A percentile compares a stretch with the other conserved stretches of the same genome.
phyloP scores from a whole-genome alignment of 1,284 basidiomycete genomes.

The Hemileia vastatrix region DNA sequence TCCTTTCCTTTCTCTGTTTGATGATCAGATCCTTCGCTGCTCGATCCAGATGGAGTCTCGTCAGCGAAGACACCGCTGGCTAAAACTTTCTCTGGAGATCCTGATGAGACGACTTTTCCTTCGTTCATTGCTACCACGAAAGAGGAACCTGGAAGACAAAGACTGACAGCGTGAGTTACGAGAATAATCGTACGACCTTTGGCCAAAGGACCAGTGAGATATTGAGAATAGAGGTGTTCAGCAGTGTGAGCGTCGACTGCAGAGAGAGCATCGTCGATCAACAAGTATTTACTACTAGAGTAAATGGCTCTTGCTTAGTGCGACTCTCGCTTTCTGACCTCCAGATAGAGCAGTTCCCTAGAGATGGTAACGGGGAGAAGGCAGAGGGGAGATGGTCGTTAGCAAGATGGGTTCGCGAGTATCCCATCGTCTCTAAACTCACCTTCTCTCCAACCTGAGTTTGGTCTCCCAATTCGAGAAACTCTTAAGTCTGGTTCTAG shows the following conservation, averaged over 20 bases:
- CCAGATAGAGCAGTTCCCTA: conserved; percentile 56
- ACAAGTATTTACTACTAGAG: conserved; percentile 43
- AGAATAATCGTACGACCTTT: conserved; percentile 63
- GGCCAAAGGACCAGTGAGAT: conserved; percentile 48
- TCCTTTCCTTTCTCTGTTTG: background rate
- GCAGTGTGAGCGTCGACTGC: conserved; percentile 47
- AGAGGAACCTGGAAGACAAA: conserved; percentile 48
- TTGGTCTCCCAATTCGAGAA: conserved; percentile 67
- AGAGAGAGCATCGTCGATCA: conserved; percentile 47
- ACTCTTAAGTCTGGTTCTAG: conserved; percentile 61
- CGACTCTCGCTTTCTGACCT: conserved; percentile 57
- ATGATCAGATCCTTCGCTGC: conserved; percentile 9
- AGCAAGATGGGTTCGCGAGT: background rate
- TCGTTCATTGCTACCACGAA: conserved; percentile 45
- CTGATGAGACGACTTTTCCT: conserved; percentile 40
- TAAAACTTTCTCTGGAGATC: conserved; percentile 32
- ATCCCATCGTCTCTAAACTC: background rate
- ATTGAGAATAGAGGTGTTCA: conserved; percentile 30
- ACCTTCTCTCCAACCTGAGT: conserved; percentile 60
- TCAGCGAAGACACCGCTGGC: conserved; percentile 24
- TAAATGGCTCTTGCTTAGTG: too few relatives aligned
- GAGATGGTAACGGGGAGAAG: background rate
- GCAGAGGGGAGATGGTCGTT: background rate
- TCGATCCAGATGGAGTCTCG: conserved; percentile 26
- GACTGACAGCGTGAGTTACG: conserved; percentile 71